A percentile compares a stretch with the other conserved stretches of the same genome.
These are phyloP conservation scores for Sporothrix pseudoabietina DNA, from an alignment of 2,329 filamentous ascomycete genomes.

Conservation along the genomic window DNA sequence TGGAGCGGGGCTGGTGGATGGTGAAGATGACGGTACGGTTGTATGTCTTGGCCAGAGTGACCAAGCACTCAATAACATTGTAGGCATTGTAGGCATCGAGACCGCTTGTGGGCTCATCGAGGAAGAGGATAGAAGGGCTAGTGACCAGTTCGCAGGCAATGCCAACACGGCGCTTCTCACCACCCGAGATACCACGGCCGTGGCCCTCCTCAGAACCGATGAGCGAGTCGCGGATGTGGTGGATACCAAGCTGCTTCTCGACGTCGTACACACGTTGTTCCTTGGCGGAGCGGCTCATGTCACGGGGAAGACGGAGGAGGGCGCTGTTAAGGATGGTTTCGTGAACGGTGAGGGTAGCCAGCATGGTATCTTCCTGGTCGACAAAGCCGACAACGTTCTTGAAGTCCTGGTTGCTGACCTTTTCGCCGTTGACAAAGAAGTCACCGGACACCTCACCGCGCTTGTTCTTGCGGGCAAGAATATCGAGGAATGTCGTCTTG, in stretches of 20 bases:
- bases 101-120: slow-evolving; percentile 96
- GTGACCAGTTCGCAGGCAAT: slow-evolving; percentile 98
- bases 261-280: slow-evolving; percentile 90
- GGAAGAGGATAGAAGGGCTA: slow-evolving; percentile 92
- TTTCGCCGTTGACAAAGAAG: slow-evolving; percentile 93
- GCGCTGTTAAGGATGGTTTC: slow-evolving; percentile 97
- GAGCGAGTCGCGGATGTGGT: slow-evolving; percentile 88
- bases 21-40: slow-evolving; percentile 97
- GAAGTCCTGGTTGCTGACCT: slow-evolving; percentile 80
- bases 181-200: slow-evolving; percentile 92
- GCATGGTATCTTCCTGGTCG: slow-evolving; percentile 96
- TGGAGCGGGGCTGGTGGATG: slow-evolving; percentile 96
- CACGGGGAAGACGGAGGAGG: slow-evolving; percentile 82
- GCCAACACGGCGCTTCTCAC: slow-evolving; percentile 92
- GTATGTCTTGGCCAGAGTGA: slow-evolving; percentile 92
- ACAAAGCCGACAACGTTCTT: slow-evolving; percentile 94
- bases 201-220: slow-evolving; percentile 96
- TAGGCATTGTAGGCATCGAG: slow-evolving; percentile 97
- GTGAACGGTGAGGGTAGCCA: slow-evolving; percentile 93
- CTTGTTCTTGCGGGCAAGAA: slow-evolving; percentile 96
- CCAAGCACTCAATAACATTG: slow-evolving; percentile 95
- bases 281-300: slow-evolving; percentile 87
- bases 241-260: slow-evolving; percentile 92
- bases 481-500: slow-evolving; percentile 96
- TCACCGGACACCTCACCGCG: slow-evolving; percentile 75